phyloP scores from a whole-genome alignment of 202 grass and related monocot species.

The Digitaria exilis region DNA sequence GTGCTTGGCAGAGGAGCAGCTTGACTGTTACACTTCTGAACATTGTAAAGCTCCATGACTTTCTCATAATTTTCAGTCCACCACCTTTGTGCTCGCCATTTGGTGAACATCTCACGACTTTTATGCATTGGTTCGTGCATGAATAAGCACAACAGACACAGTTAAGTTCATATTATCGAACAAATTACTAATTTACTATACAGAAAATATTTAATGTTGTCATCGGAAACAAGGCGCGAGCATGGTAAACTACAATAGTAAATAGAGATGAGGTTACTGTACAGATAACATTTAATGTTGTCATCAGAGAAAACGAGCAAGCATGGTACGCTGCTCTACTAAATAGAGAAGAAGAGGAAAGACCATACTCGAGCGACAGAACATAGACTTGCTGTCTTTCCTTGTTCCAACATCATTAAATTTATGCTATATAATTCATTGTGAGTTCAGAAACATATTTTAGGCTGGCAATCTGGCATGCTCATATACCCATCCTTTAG shows the following conservation, averaged over 20 bases:
- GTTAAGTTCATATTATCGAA: slow-evolving; percentile 23
- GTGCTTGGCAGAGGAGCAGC: slow-evolving; percentile 58
- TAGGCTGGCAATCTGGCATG: background rate
- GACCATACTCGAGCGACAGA: background rate
- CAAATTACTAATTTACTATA: background rate
- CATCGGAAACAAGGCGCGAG: background rate
- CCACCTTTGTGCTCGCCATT: slow-evolving; percentile 91
- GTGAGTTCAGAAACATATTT: background rate
- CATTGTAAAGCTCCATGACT: slow-evolving; percentile 91
- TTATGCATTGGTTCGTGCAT: slow-evolving; percentile 29
- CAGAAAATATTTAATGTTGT: background rate
- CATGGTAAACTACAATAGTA: background rate
- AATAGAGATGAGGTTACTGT: background rate
- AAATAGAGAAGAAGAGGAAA: background rate
- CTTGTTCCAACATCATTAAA: background rate
- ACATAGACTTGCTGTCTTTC: background rate
- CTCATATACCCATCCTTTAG: background rate
- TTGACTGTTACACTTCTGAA: slow-evolving; percentile 75
- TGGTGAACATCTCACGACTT: slow-evolving; percentile 85
- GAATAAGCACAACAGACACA: slow-evolving; percentile 4
- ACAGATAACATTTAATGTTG: background rate
- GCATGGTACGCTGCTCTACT: background rate
- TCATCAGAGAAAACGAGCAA: slow-evolving; percentile 12
- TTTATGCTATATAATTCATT: background rate
- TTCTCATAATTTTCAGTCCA: slow-evolving; percentile 93